Evolutionary conservation across 2,329 filamentous ascomycete genomes (phyloP), one percentile per base, ranked within the genome.

Genomic region (Colletotrichum sp.): DNA sequence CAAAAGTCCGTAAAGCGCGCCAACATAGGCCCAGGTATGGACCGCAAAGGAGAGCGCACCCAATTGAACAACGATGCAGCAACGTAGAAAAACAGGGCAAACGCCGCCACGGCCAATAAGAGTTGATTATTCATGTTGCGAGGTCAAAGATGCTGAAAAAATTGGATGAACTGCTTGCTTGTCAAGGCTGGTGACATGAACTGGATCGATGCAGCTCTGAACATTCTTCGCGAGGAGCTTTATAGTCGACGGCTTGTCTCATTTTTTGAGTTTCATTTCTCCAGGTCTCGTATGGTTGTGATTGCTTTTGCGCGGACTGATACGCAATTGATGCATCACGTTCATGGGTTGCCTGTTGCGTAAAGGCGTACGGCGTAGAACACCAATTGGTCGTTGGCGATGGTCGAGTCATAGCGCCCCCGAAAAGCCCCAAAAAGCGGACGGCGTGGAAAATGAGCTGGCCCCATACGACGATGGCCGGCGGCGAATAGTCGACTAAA

Each of bases 1-100:
- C 82, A 84, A 2, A 69, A 32, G 55, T 82, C 77, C 5, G 79
- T 83, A 49, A 82, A 80, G 3, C 81, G 73, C 4, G 82, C 80
- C 4, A 83, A 62, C 4, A 78, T 76, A 0, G 83, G 83, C 0
- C 83, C 83, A 1, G 78, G 78, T 1, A 84, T 76, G 1, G 76
- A 76, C n/a, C 79, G 78, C 5, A 84, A 71, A 9, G 81, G 80
- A 34, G 79, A 81, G 52, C 73, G 67, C 34, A 71, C 13, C 67
- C 72, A 75, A 8, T 18, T 26, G n/a, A 66, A 24, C 16, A 71
- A 15, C 3, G 60, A 21, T 26, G 28, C 8, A 6, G 24, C 18
- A 15, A 60, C 24, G 16, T 65, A 30, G 4, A 36, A 49, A 5
- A 71, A 16, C 1, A 66, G 1, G 8, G 49, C 32, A 13, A 52